phyloP scores from a whole-genome alignment of 2,329 filamentous ascomycete genomes.

The Aureobasidium uvarum region DNA sequence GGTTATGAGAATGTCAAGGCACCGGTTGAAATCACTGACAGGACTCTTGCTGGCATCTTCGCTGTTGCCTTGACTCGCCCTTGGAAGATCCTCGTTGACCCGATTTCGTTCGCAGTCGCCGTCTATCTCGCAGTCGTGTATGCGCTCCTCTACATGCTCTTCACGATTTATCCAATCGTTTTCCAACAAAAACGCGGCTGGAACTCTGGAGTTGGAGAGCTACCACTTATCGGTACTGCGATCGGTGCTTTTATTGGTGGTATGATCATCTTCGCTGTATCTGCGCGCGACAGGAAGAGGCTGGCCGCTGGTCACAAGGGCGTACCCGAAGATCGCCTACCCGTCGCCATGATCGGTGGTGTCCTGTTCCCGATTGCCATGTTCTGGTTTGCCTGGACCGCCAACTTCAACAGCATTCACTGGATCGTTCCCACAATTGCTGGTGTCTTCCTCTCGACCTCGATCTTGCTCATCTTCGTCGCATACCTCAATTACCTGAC shows the following conservation, averaged over 20 bases:
- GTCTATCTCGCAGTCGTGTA: slow-evolving; percentile 57
- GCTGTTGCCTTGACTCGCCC: slow-evolving; percentile 54
- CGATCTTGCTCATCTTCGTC: slow-evolving; percentile 52
- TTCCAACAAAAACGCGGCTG: slow-evolving; percentile 55
- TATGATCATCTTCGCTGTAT: slow-evolving; percentile 44
- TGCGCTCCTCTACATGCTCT: slow-evolving; percentile 57
- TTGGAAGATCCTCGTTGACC: slow-evolving; percentile 56
- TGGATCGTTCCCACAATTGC: slow-evolving; percentile 51
- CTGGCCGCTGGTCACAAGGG: slow-evolving; percentile 39
- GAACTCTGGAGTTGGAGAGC: slow-evolving; percentile 54
- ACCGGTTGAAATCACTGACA: slow-evolving; percentile 49
- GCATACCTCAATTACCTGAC: slow-evolving; percentile 56
- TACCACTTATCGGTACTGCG: slow-evolving; percentile 53
- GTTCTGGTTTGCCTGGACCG: slow-evolving; percentile 42
- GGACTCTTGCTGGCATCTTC: slow-evolving; percentile 48
- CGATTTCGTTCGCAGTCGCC: slow-evolving; percentile 54
- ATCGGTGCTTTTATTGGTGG: slow-evolving; percentile 51
- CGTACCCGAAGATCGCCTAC: slow-evolving; percentile 47
- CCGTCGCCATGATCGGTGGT: slow-evolving; percentile 38
- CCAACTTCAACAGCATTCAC: slow-evolving; percentile 44
- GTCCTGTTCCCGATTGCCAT: slow-evolving; percentile 38
- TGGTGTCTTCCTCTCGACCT: slow-evolving; percentile 44
- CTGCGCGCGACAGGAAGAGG: slow-evolving; percentile 42
- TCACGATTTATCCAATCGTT: slow-evolving; percentile 57
- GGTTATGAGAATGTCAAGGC: slow-evolving; percentile 56